Conservation (phyloP, 345 rosid genomes). For the Camelina neglecta region DNA sequence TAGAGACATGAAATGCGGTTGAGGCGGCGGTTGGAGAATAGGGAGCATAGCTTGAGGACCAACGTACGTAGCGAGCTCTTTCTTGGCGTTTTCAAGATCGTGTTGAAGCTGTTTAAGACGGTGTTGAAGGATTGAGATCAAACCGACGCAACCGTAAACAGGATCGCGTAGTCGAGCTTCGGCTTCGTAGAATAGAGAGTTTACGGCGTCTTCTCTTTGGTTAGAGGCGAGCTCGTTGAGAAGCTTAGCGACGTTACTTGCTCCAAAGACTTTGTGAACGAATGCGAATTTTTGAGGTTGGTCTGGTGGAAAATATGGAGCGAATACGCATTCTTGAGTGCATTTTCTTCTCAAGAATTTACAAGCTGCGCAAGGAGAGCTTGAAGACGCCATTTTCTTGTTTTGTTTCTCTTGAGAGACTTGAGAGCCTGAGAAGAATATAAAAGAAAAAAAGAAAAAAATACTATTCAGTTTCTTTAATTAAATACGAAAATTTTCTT, state of each 20-base stretch:
- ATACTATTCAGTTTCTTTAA: neutral
- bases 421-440: conserved; percentile 15
- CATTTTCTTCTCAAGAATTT: conserved; percentile 67
- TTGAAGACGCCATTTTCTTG: conserved; percentile 52
- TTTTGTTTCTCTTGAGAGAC: conserved; percentile 21
- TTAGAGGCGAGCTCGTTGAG: conserved; percentile 55
- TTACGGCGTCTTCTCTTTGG: conserved; percentile 73
- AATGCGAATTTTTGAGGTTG: conserved; percentile 58
- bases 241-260: conserved; percentile 71
- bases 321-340: conserved; percentile 69
- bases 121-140: conserved; percentile 74
- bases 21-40: conserved; percentile 38
- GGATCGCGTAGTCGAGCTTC: conserved; percentile 83
- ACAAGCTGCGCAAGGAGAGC: conserved; percentile 70
- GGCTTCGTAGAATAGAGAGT: conserved; percentile 71
- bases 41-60: conserved; percentile 54
- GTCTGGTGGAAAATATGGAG: conserved; percentile 75
- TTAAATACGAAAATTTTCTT: neutral
- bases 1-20: conserved; percentile 34
- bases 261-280: conserved; percentile 68
- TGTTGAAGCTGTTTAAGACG: conserved; percentile 56
- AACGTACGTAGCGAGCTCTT: conserved; percentile 60
- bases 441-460: neutral
- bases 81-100: conserved; percentile 58
- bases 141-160: conserved; percentile 85